Evolutionary conservation across 1,284 basidiomycete genomes (phyloP), one percentile per base, ranked within the genome.

Genomic region (Ganoderma leucocontextum): DNA sequence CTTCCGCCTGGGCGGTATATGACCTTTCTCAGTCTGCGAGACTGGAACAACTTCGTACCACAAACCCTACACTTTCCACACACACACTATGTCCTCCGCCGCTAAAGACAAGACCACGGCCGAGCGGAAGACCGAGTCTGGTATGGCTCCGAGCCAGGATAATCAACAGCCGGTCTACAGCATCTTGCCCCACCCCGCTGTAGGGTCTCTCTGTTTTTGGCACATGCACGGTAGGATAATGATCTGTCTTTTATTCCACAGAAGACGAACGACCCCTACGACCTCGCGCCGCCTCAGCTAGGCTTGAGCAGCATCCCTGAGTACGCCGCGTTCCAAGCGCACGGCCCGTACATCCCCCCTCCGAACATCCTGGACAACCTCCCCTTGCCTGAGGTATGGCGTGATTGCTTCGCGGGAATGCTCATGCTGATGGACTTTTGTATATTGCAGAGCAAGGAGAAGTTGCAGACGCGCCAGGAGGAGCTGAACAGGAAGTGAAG

Each of bases 171-270:
- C 75, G 55, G 70, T 73, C 5, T 86, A 80, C 76, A 76, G 80
- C 64, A 86, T 84, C 73, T 83, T 83, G 67, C 86, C 86, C 35
- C 86, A 87, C 74, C 86, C 86, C 58, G 86, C 85, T 68, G 86
- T 86, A 73, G 62, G 83, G 78, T 9, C 25, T 15, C 10, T 55
- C 35, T 29, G 7, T 36, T 22, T 2, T 29, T n/a, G 33, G 29
- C 25, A 9, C 47, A 10, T 10, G 7, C 22, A 10, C 22, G 5
- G 22, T 13, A 10, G 10, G 10, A 10, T 19, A 25, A 1, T 25
- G 22, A 13, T 49, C 10, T 49, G 49, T 58, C 36, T 10, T 52
- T 10, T 8, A 58, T 69, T 38, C 38, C 35, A 29, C 65, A 87
- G 86, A 86, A 83, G 78, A 79, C 82, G 15, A 87, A 87, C 70